Evolutionary conservation across 2,329 filamentous ascomycete species (phyloP), one percentile per base, ranked within the genome.

Genomic region (Scortechinia acanthostroma): DNA sequence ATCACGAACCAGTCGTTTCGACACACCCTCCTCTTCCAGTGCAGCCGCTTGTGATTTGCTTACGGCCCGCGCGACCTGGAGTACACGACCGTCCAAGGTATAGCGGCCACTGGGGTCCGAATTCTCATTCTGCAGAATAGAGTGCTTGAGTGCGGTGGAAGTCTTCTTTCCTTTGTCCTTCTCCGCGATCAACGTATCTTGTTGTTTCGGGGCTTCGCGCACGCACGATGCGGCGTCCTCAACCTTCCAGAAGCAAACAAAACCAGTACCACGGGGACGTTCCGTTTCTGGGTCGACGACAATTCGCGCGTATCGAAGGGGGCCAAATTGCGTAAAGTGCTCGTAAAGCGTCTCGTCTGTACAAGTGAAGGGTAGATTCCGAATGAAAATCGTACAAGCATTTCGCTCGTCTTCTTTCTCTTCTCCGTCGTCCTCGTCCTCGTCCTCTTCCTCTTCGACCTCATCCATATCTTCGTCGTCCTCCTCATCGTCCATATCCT

Each of bases 341-440:
- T 83, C 74, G 58, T 91, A 86, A 40, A 98, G 77, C 43, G 80
- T 75, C 44, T 90, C 84, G 55, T 98, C 91, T 16, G 86, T 86
- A 37, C 82, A 83, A 2, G 86, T 90, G 63, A 95, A 98, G 1
- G 94, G 91, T 13, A 98, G 70, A 58, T 98, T 98, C 52, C 93
- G 88, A 54, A 98, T 77, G 66, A 98, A 98, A 14, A 97, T 65
- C 0, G 91, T 96, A 25, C 80, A 80, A 2, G 79, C 80, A 55
- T 88, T 88, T 44, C 44, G 44, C 49, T 51, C 16, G 44, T 49
- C 42, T 49, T 47, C 35, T 10, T 13, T 19, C 14, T 50, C 44
- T 16, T 51, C 43, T 15, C 50, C 17, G 6, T 40, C 35, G 17
- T 40, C 48, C 37, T 54, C 6, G 0, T 58, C 60, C 4, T 66